A percentile compares a stretch with the other conserved stretches of the same genome.
Evolutionary conservation across 2,329 filamentous ascomycete genomes (phyloP).

Genomic region (Cytospora leucostoma): DNA sequence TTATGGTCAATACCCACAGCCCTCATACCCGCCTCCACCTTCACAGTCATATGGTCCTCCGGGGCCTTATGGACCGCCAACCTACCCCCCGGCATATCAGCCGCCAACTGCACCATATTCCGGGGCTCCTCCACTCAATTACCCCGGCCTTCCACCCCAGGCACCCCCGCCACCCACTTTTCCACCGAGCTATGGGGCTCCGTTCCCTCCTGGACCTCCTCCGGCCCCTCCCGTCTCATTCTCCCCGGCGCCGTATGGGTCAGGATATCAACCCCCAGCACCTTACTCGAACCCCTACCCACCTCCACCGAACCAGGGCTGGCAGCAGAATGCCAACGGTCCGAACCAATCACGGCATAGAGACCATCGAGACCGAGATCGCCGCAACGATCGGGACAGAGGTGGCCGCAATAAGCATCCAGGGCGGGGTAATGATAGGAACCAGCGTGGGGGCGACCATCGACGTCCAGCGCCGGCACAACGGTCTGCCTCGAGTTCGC

Average conservation of each 20-base stretch:
- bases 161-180: constrained; percentile 18
- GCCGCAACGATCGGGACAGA: constrained; percentile 23
- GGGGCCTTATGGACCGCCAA: constrained; percentile 17
- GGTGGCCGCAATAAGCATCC: constrained; percentile 22
- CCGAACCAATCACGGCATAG: constrained; percentile 16
- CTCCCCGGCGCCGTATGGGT: constrained; percentile 14
- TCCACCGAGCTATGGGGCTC: constrained; percentile 9
- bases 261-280: constrained; percentile 4
- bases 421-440: constrained; percentile 18
- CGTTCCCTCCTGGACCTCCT: constrained; percentile 11
- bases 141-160: constrained; percentile 14
- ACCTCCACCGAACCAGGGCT: constrained; percentile 16
- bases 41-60: constrained; percentile 24
- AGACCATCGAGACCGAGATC: constrained; percentile 22
- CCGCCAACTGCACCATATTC: constrained; percentile 18
- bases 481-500: constrained; percentile 15
- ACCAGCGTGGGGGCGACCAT: constrained; percentile 23
- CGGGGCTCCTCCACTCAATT: constrained; percentile 18
- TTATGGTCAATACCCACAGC: constrained; percentile 24
- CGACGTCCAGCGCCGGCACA: constrained; percentile 12
- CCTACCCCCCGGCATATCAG: constrained; percentile 19
- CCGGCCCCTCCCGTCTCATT: constrained; percentile 21
- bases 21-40: constrained; percentile 21
- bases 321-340: constrained; percentile 14
- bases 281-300: constrained; percentile 18